These are phyloP conservation scores for Umbelopsis sp. DNA, from an alignment of 192 early-diverging fungal species.

Conservation along the genomic window DNA sequence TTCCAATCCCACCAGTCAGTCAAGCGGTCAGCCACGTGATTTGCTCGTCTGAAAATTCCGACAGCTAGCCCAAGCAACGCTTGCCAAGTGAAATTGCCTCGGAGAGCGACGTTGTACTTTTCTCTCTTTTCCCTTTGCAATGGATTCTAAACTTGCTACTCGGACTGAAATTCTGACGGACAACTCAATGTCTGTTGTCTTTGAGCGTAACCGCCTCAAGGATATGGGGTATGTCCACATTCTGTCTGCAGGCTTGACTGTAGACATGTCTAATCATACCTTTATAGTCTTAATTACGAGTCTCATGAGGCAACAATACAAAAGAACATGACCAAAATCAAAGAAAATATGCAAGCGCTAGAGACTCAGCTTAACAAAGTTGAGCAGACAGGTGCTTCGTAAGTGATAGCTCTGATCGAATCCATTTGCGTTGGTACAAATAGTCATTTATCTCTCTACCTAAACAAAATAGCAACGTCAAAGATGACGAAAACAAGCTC, in stretches of 20 bases:
- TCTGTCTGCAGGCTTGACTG: neutral
- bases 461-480: conserved; percentile 23
- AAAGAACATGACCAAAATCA: conserved; percentile 50
- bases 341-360: conserved; percentile 52
- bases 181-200: conserved; percentile 54
- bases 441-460: too few species aligned
- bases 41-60: too few species aligned
- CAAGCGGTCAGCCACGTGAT: too few species aligned
- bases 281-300: conserved; percentile 48
- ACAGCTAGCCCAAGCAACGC: too few species aligned
- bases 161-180: conserved; percentile 55
- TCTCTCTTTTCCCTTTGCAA: neutral
- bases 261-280: neutral
- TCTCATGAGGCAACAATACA: conserved; percentile 57
- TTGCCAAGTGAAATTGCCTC: too few species aligned
- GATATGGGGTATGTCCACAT: conserved; percentile 22
- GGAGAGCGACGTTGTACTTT: neutral
- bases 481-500: conserved; percentile 64
- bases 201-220: conserved; percentile 59
- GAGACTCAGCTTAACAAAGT: conserved; percentile 57
- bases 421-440: too few species aligned
- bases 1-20: too few species aligned
- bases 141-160: conserved; percentile 37
- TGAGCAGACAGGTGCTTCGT: conserved; percentile 57
- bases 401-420: conserved; percentile 3